Conservation (phyloP, 768 basidiomycete species). For the Pulveroboletus ravenelii region DNA sequence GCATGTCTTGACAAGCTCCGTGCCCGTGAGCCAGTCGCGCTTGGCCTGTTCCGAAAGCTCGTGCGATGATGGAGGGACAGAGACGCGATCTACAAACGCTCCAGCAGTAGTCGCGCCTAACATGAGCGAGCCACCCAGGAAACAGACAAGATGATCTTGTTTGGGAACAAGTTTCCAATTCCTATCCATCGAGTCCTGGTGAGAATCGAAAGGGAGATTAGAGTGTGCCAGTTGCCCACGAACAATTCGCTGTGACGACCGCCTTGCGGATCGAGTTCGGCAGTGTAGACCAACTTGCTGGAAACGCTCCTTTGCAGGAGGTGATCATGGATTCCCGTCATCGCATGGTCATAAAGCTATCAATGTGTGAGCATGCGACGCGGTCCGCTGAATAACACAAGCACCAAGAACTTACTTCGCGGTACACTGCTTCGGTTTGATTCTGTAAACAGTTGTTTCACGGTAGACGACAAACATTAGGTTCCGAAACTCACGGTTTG, state of each 20-base stretch:
- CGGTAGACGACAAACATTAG: not conserved
- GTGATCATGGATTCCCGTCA: conserved; percentile 72
- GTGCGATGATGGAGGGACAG: conserved; percentile 60
- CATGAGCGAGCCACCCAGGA: conserved; percentile 88
- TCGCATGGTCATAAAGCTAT: conserved; percentile 90
- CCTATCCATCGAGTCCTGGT: conserved; percentile 32
- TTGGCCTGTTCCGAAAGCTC: conserved; percentile 58
- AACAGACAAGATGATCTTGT: conserved; percentile 95
- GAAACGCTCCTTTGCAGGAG: conserved; percentile 62
- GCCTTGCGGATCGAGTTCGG: conserved; percentile 69
- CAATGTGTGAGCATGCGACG: conserved; percentile 1
- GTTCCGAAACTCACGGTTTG: conserved; percentile 25
- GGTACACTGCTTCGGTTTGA: conserved; percentile 70
- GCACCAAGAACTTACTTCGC: conserved; percentile 45
- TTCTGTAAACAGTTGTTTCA: conserved; percentile 40
- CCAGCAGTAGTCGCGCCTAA: conserved; percentile 77
- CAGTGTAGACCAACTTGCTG: conserved; percentile 67
- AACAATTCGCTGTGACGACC: conserved; percentile 31
- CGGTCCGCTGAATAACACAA: not conserved
- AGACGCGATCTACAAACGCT: conserved; percentile 47
- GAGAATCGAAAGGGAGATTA: conserved; percentile 5
- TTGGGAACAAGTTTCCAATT: conserved; percentile 76
- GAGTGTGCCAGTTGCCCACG: conserved; percentile 11
- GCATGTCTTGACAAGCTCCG: conserved; percentile 82
- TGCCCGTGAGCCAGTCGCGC: conserved; percentile 80